Evolutionary conservation across 2,329 filamentous ascomycete species (phyloP), one percentile per base, ranked within the genome.

Genomic region (Botrytis byssoidea): DNA sequence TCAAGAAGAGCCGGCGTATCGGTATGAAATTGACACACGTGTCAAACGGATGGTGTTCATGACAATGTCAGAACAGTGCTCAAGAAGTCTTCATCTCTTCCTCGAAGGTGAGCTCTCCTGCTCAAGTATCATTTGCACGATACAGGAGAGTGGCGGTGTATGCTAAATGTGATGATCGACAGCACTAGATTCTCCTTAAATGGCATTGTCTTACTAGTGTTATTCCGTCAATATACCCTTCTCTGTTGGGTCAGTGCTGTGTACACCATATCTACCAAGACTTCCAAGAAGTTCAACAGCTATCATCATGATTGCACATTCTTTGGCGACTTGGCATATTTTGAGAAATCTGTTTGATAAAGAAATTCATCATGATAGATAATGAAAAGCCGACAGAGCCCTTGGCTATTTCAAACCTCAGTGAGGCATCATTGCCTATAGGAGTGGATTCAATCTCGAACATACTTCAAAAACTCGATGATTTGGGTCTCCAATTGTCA

Each of bases 401-500:
- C 4, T 40, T 64, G 32, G 25, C 59, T 29, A n/a, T 12, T n/a
- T 32, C 70, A 32, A 46, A 32, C 20, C 59, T 57, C 35, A 71
- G 32, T 25, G 44, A 60, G 37, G n/a, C 40, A 70, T 44, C 67
- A 35, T 37, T 60, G 25, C 14, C 51, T 32, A 35, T 18, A 35
- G 35, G 9, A 14, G 25, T 10, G 9, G 25, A 40, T 55, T 55
- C 46, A 40, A 55, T 37, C 29, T 40, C 46, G 40, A n/a, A 29
- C 18, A 16, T 68, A 68, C 16, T 68, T 20, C 65, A 42, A 40
- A 67, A 35, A 68, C 35, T 71, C 8, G 25, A 71, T 18, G 44
- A 64, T 32, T 22, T 71, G 22, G 59, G 70, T 5, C 60, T 71
- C 10, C 59, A 32, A 32, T 40, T 71, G 32, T 71, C 42, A 25